Base-by-base conservation (phyloP, 192 early-diverging fungal genomes). In the Podila verticillata region DNA sequence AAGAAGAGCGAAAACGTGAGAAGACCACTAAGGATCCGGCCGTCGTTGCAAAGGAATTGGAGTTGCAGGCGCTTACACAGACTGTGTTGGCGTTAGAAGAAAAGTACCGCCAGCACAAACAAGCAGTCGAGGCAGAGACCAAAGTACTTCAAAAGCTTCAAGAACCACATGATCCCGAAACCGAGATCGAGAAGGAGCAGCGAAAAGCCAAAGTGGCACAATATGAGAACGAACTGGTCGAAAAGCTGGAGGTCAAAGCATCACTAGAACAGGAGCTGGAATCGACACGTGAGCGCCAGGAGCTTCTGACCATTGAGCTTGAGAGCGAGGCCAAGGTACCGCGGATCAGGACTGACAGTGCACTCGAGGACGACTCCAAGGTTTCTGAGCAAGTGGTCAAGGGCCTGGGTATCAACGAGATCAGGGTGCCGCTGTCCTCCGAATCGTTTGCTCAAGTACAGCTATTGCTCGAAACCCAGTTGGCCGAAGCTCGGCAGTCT, bases 191-290 rank as follows among this genome's bases (percentile, higher is more conserved):
- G 5, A 34, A 48, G 39, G 70, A 64, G 54, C 63, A 48, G 39
- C 26, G 44, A 2, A 63, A 73, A 32, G 56, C 71, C 15, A 57
- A 34, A 7, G 70, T 68, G 29, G 49, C 34, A 17, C 68, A 57
- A 22, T 56, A 56, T 7, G 67, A 75, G 48, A 67, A 75, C n/a
- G 54, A 68, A 3, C 31, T 75, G 8, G 39, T 75, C 7, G 67
- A 70, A 22, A 69, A 63, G 30, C 67, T 68, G 1, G 56, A 75
- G 22, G 57, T 66, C 44, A 75, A 75, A 36, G 74, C 74, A 15
- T 19, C 74, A 10, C 54, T 75, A 3, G 67, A 75, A 20, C 22
- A 48, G 19, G 74, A 75, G 48, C 22, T 75, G 17, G 74, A 75
- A 51, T 57, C 51, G 20, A 59, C 54, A 30, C 51, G 44, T 24